Base-by-base conservation (phyloP, 2,329 filamentous ascomycete genomes). In the Ophiostoma ips region DNA sequence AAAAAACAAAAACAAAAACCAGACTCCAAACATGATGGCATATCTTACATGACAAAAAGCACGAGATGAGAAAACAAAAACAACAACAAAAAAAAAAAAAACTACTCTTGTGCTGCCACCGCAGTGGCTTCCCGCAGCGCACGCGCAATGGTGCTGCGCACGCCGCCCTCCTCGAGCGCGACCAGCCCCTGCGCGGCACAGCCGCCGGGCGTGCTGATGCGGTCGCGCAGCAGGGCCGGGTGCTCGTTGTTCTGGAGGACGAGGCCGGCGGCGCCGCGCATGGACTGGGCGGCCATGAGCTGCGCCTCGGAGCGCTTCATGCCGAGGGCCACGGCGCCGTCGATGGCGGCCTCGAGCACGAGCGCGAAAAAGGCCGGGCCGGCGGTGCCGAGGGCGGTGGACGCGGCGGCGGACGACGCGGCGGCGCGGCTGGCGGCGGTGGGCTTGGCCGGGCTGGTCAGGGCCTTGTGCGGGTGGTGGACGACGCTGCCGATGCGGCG, bases 281-380 rank as follows among this genome's bases (percentile, higher is more conserved):
- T 87, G 12, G 80, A 79, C 69, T 90, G 85, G 1, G 84, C 81
- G 24, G 84, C 84, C 83, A 90, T 88, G 53, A 77, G 68, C 61
- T 81, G 79, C 1, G 84, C 84, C 61, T 88, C 83, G 2, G 73
- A 75, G 45, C 84, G 71, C 4, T 84, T 83, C 31, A 90, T 61
- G 0, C 85, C 85, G 80, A 87, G 86, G 13, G 84, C 83, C 1
- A 90, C 83, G 4, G 79, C 84, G 7, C 84, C 85, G 58, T 89
- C 84, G 13, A 84, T 79, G 43, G 84, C 75, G 7, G 82, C 83
- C 65, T 90, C 85, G 15, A 87, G 71, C 59, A 89, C 73, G 40
- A 90, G 69, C 1, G 83, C 76, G 57, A 85, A 86, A 66, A 88
- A 88, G 1, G 84, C 84, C 0, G 84, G 84, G 0, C 82, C 83